phyloP scores from a whole-genome alignment of 1,284 basidiomycete genomes.

The Apiotrichum gracile region DNA sequence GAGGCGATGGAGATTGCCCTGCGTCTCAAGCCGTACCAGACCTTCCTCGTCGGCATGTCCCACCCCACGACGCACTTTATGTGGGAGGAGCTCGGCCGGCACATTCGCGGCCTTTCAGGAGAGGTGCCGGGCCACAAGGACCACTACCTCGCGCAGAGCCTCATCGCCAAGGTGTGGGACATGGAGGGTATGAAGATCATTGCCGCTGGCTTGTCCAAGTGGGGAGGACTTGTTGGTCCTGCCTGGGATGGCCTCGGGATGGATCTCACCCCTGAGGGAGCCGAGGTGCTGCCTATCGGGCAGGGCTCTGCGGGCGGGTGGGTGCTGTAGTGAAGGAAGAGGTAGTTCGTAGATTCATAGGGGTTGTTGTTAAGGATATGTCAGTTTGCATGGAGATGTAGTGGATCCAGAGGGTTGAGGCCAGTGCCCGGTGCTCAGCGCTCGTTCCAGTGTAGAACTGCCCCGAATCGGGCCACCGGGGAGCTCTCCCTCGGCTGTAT shows the following conservation, averaged over 20 bases:
- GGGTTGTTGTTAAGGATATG: not conserved
- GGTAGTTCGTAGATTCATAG: not conserved
- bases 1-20: slow-evolving; percentile 38
- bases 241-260: slow-evolving; percentile 41
- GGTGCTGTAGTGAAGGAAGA: not conserved
- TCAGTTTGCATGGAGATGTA: too few species aligned
- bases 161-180: slow-evolving; percentile 14
- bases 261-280: slow-evolving; percentile 11
- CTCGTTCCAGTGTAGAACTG: too few species aligned
- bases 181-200: slow-evolving; percentile 7
- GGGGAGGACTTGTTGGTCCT: slow-evolving; percentile 28
- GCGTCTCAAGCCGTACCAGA: slow-evolving; percentile 31
- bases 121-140: slow-evolving; percentile 5
- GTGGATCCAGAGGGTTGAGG: too few species aligned
- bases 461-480: too few species aligned
- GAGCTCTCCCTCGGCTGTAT: too few species aligned
- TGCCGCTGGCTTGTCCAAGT: slow-evolving; percentile 4
- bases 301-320: slow-evolving; percentile 10
- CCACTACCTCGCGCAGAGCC: slow-evolving; percentile 6
- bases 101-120: slow-evolving; percentile 13
- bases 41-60: slow-evolving; percentile 43
- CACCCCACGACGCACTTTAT: slow-evolving; percentile 45
- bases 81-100: slow-evolving; percentile 41
- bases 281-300: slow-evolving; percentile 9
- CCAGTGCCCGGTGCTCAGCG: too few species aligned